phyloP scores from a whole-genome alignment of 2,329 filamentous ascomycete species.

The Sporothrix pallida region DNA sequence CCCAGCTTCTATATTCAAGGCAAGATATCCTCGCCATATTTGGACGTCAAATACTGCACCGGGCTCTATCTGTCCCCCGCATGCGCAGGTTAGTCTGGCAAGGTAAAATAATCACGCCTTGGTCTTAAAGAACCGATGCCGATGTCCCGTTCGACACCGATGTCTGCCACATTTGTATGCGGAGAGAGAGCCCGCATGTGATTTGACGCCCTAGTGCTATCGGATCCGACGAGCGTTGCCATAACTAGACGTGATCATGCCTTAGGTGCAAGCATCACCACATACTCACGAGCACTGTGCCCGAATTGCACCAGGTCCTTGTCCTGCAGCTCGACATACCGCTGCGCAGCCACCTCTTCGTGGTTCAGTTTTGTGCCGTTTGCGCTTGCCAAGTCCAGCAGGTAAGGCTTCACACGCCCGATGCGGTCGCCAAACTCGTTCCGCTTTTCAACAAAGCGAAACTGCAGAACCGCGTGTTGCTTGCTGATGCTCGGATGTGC shows the following conservation, averaged over 20 bases:
- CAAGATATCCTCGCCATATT: too few species aligned
- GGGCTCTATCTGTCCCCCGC: too few species aligned
- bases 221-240: not conserved
- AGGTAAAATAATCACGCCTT: too few species aligned
- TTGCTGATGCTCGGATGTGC: constrained; percentile 94
- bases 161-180: too few species aligned
- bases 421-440: constrained; percentile 87
- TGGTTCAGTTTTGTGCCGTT: constrained; percentile 88
- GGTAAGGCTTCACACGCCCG: constrained; percentile 80
- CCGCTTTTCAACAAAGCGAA: constrained; percentile 79
- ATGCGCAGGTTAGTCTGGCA: too few species aligned
- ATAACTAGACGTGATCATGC: constrained; percentile 42
- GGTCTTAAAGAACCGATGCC: too few species aligned
- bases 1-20: too few species aligned
- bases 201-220: too few species aligned
- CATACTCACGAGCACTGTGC: constrained; percentile 87
- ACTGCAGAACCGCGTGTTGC: constrained; percentile 95
- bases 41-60: too few species aligned
- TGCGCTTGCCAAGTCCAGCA: constrained; percentile 91
- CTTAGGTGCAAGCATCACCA: constrained; percentile 78
- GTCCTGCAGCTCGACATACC: constrained; percentile 84
- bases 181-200: too few species aligned
- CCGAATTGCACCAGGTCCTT: constrained; percentile 92
- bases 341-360: constrained; percentile 71
- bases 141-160: too few species aligned